phyloP scores from a whole-genome alignment of 2,329 filamentous ascomycete species.

The Myriosclerotinia curreyana region DNA sequence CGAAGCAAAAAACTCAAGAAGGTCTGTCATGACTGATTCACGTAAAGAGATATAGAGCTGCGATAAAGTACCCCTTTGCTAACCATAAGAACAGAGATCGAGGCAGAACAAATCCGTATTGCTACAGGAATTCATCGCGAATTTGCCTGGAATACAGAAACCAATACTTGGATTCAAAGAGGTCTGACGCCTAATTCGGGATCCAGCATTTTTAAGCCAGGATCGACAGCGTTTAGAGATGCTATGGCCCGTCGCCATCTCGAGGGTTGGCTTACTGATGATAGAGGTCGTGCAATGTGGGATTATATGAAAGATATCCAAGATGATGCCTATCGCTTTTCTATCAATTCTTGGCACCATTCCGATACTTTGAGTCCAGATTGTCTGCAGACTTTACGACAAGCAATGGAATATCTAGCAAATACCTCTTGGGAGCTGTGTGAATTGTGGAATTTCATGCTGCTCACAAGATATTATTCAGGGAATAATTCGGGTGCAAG shows the following conservation, averaged over 20 bases:
- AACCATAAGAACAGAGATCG: no score
- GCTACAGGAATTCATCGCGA: no score
- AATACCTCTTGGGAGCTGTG: background rate
- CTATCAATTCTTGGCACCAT: no score
- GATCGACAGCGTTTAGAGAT: background rate
- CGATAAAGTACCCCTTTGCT: no score
- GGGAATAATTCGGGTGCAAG: background rate
- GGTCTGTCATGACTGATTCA: no score
- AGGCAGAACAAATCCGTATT: no score
- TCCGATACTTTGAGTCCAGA: background rate
- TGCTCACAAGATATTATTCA: background rate
- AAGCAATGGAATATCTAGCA: background rate
- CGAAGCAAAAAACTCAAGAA: no score
- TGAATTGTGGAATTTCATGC: background rate
- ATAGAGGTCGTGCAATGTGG: background rate
- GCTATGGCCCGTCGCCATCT: background rate
- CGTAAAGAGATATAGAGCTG: no score
- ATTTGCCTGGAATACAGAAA: background rate
- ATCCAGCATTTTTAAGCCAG: background rate
- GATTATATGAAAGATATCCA: background rate
- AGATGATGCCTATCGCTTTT: no score
- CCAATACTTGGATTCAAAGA: background rate
- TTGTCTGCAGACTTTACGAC: background rate
- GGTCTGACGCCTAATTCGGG: background rate
- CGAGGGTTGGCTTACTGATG: background rate